phyloP scores from a whole-genome alignment of 306 rosid genomes.

The Ammopiptanthus mongolicus region DNA sequence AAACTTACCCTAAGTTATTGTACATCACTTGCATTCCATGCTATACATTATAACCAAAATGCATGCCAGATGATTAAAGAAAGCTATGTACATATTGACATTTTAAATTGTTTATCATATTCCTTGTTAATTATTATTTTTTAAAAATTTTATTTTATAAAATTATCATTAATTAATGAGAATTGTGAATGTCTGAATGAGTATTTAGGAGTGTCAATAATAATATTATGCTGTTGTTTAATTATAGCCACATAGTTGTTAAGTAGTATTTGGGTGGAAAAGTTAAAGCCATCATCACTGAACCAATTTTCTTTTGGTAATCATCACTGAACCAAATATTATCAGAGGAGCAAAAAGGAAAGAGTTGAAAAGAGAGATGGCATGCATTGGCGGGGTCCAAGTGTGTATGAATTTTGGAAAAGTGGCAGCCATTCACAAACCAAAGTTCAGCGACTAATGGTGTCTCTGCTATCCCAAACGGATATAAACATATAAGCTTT shows the following conservation, averaged over 20 bases:
- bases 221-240: neutral
- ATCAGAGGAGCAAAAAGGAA: neutral
- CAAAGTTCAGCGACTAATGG: neutral
- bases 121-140: too few relatives aligned
- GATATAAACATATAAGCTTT: neutral
- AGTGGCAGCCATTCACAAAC: neutral
- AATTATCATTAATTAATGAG: too few relatives aligned
- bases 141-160: too few relatives aligned
- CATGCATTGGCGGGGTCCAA: neutral
- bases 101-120: too few relatives aligned
- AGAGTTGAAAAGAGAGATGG: neutral
- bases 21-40: neutral
- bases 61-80: neutral
- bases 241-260: neutral
- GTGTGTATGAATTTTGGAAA: neutral
- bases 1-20: neutral
- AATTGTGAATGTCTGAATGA: too few relatives aligned
- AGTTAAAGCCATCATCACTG: neutral
- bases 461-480: constrained; percentile 9
- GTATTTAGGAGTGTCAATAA: too few relatives aligned
- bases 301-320: neutral
- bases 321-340: neutral
- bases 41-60: too few relatives aligned
- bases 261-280: neutral
- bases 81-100: too few relatives aligned